These are phyloP conservation scores for Stellera chamaejasme DNA, from an alignment of 345 rosid genomes.

Conservation along the genomic window DNA sequence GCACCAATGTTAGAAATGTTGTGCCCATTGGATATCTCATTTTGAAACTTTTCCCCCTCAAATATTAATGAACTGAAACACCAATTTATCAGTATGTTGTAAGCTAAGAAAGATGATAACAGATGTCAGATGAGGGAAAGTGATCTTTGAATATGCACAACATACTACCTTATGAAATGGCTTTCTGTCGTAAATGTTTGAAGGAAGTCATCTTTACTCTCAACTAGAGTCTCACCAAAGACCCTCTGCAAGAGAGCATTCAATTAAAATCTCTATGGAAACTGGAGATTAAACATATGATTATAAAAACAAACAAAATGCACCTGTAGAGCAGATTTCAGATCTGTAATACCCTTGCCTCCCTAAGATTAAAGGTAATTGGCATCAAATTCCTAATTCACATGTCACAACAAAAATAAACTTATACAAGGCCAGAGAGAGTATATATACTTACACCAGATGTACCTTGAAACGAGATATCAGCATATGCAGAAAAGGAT, in stretches of 20 bases:
- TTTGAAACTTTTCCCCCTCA: slow-evolving; percentile 50
- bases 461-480: slow-evolving; percentile 47
- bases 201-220: slow-evolving; percentile 66
- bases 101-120: background rate
- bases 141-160: slow-evolving; percentile 2
- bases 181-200: slow-evolving; percentile 56
- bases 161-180: slow-evolving; percentile 54
- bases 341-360: slow-evolving; percentile 83
- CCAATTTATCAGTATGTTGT: slow-evolving; percentile 7
- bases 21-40: slow-evolving; percentile 30
- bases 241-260: slow-evolving; percentile 39
- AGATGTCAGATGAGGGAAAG: background rate
- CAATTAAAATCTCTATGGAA: slow-evolving; percentile 12
- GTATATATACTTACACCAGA: slow-evolving; percentile 55
- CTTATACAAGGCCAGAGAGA: background rate
- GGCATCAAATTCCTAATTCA: background rate
- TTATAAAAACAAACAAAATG: slow-evolving; percentile 1
- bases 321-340: slow-evolving; percentile 83
- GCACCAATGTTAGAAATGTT: slow-evolving; percentile 17
- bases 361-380: slow-evolving; percentile 35
- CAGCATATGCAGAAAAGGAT: slow-evolving; percentile 66
- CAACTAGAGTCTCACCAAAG: slow-evolving; percentile 81
- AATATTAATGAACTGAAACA: slow-evolving; percentile 50
- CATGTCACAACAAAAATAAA: background rate
- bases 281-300: background rate